These are phyloP conservation scores for Trifolium dubium DNA, from an alignment of 306 rosid species.

Conservation along the genomic window DNA sequence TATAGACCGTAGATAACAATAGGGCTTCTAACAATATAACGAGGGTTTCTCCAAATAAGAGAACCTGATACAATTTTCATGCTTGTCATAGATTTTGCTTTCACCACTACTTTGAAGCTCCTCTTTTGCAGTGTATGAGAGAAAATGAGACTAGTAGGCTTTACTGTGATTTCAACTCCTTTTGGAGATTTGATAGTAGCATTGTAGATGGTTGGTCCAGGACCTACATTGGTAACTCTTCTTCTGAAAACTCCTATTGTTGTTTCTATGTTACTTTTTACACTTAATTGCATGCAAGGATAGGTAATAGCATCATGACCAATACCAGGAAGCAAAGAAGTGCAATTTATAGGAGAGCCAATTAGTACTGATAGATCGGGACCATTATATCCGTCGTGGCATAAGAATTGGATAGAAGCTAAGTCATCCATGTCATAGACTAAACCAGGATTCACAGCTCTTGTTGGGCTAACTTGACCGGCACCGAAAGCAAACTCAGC, in stretches of 20 bases:
- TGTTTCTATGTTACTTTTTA: conserved; percentile 39
- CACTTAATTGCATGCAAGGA: conserved; percentile 70
- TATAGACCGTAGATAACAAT: conserved; percentile 63
- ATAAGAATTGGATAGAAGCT: conserved; percentile 70
- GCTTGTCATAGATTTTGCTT: conserved; percentile 55
- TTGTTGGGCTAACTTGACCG: conserved; percentile 77
- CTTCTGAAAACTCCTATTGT: conserved; percentile 59
- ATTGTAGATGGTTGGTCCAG: conserved; percentile 54
- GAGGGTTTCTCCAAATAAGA: conserved; percentile 62
- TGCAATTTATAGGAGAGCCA: conserved; percentile 64
- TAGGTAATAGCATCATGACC: conserved; percentile 87
- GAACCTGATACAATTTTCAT: conserved; percentile 60
- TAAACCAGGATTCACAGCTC: conserved; percentile 71
- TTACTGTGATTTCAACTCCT: conserved; percentile 67
- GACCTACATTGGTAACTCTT: conserved; percentile 80
- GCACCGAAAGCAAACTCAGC: conserved; percentile 85
- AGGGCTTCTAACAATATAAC: conserved; percentile 70
- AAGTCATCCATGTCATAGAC: conserved; percentile 72
- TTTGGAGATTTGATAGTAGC: conserved; percentile 64
- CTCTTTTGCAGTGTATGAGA: conserved; percentile 50
- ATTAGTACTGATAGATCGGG: conserved; percentile 53
- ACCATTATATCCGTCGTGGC: conserved; percentile 74
- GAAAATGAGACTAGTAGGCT: conserved; percentile 58
- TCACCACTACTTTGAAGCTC: conserved; percentile 80
- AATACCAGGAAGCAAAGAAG: conserved; percentile 64